Conservation (phyloP, 2,329 filamentous ascomycete genomes). For the Pseudogymnoascus sp. region DNA sequence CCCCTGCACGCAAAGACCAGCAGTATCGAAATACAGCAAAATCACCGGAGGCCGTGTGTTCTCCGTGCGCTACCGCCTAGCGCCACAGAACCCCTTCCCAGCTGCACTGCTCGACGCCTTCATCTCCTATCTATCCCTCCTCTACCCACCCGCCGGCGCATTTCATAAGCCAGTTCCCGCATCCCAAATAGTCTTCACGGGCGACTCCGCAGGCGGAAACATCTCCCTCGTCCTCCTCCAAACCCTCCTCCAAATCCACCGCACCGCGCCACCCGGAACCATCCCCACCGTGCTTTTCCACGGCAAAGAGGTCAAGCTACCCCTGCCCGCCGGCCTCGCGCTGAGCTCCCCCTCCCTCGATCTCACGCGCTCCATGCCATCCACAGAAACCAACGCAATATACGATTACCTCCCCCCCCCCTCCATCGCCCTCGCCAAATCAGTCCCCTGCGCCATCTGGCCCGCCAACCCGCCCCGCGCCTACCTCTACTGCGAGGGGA, state of each 20-base stretch:
- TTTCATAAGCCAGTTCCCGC: constrained; percentile 58
- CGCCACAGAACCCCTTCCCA: constrained; percentile 68
- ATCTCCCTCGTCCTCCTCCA: constrained; percentile 59
- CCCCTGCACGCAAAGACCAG: constrained; percentile 54
- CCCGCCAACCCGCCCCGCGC: constrained; percentile 45
- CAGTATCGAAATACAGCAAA: constrained; percentile 55
- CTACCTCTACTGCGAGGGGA: constrained; percentile 47
- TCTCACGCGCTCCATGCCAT: constrained; percentile 54
- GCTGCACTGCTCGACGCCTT: constrained; percentile 65
- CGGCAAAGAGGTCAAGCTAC: constrained; percentile 47
- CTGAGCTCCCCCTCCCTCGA: constrained; percentile 64
- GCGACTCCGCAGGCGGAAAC: constrained; percentile 68
- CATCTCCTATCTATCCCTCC: constrained; percentile 60
- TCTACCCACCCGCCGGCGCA: constrained; percentile 62
- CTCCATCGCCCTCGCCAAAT: constrained; percentile 31
- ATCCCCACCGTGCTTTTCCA: constrained; percentile 52
- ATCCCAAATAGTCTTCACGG: constrained; percentile 59
- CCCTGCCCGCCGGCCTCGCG: constrained; percentile 57
- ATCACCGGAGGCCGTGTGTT: constrained; percentile 56
- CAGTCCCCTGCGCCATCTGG: constrained; percentile 47
- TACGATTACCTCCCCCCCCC: constrained; percentile 54
- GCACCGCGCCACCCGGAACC: constrained; percentile 30
- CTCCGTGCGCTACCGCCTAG: constrained; percentile 69
- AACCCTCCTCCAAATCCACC: constrained; percentile 55
- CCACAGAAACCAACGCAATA: constrained; percentile 39